phyloP scores from a whole-genome alignment of 306 rosid genomes.

The Abrus precatorius region DNA sequence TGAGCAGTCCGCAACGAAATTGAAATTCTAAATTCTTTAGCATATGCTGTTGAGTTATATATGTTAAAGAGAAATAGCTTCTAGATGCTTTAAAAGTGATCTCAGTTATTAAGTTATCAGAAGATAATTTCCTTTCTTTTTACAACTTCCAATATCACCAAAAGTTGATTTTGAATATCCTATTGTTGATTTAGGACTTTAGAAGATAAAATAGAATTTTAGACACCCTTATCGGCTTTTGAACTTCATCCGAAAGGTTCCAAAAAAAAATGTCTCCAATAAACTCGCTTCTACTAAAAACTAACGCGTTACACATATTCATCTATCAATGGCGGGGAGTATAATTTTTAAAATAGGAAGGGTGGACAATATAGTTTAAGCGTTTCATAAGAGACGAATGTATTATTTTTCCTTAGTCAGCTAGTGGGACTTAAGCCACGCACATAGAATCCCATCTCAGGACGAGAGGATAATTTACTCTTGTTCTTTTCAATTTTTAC shows the following conservation, averaged over 20 bases:
- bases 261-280: background rate
- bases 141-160: background rate
- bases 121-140: background rate
- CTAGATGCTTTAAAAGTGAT: no score
- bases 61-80: conserved; percentile 23
- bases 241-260: background rate
- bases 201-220: background rate
- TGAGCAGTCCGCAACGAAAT: background rate
- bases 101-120: no score
- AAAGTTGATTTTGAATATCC: conserved; percentile 3
- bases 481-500: background rate
- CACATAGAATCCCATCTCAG: conserved; percentile 45
- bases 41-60: conserved; percentile 10
- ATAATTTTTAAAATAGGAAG: background rate
- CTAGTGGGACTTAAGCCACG: conserved; percentile 58
- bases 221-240: background rate
- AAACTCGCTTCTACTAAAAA: background rate
- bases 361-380: background rate
- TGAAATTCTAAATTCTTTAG: conserved; percentile 35
- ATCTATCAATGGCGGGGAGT: background rate
- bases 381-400: background rate
- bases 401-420: conserved; percentile 16
- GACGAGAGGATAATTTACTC: background rate
- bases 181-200: background rate
- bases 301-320: background rate